Evolutionary conservation across 2,329 filamentous ascomycete genomes (phyloP).

Genomic region (Nigrospora sphaerica): DNA sequence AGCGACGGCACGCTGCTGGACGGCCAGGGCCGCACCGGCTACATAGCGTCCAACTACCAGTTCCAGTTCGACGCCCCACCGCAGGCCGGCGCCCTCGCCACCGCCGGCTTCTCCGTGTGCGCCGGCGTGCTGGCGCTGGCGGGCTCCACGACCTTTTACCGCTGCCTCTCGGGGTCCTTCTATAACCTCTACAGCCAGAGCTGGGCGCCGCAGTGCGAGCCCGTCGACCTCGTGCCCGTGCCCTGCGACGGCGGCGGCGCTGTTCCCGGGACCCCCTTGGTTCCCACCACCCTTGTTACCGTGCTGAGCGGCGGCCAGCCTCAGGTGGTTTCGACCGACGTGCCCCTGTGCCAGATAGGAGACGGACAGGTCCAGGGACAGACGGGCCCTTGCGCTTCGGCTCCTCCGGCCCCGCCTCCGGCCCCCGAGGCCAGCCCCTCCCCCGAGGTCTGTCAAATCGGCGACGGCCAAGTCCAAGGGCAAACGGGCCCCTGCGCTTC

Average conservation of each 20-base stretch:
- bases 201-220: slow-evolving; percentile 62
- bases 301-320: slow-evolving; percentile 41
- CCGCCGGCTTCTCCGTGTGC: slow-evolving; percentile 68
- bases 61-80: slow-evolving; percentile 69
- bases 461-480: slow-evolving; percentile 39
- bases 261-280: slow-evolving; percentile 36
- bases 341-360: slow-evolving; percentile 42
- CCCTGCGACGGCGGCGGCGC: slow-evolving; percentile 36
- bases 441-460: slow-evolving; percentile 25
- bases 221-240: slow-evolving; percentile 46
- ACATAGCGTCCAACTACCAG: slow-evolving; percentile 75
- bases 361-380: slow-evolving; percentile 44
- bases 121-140: slow-evolving; percentile 67
- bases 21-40: slow-evolving; percentile 59
- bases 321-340: slow-evolving; percentile 37
- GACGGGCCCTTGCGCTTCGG: slow-evolving; percentile 35
- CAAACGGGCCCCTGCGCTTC: no score
- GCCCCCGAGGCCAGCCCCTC: slow-evolving; percentile 13
- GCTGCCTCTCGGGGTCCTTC: slow-evolving; percentile 68
- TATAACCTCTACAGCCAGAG: slow-evolving; percentile 76
- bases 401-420: slow-evolving; percentile 20
- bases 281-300: slow-evolving; percentile 41
- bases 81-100: slow-evolving; percentile 67
- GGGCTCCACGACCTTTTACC: slow-evolving; percentile 60
- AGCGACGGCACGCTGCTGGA: slow-evolving; percentile 60